A percentile compares a stretch with the other conserved stretches of the same genome.
Evolutionary conservation across 306 rosid species (phyloP).

Genomic region (Acacia melanoxylon): DNA sequence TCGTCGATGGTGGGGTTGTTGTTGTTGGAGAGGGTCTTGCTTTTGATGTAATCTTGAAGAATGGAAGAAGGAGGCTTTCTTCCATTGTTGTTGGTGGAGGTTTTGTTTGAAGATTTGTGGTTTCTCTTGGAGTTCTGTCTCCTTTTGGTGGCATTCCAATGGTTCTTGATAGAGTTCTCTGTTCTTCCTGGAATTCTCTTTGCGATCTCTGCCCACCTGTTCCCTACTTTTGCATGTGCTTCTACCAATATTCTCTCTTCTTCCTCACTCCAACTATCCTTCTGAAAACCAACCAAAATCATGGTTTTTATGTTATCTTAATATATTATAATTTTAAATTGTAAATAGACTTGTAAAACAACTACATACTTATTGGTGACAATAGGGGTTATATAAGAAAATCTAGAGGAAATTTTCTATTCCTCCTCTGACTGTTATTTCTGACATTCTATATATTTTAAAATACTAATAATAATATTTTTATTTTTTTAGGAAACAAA

Average conservation of each 20-base stretch:
- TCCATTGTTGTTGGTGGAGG: conserved; percentile 31
- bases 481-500: neutral
- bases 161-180: conserved; percentile 86
- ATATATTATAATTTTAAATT: neutral
- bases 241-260: conserved; percentile 75
- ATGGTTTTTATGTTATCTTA: neutral
- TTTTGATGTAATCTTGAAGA: conserved; percentile 74
- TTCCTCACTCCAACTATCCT: conserved; percentile 79
- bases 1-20: neutral
- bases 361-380: neutral
- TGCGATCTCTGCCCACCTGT: conserved; percentile 89
- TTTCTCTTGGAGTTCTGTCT: conserved; percentile 82
- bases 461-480: too few species aligned
- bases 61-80: conserved; percentile 61
- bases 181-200: conserved; percentile 77
- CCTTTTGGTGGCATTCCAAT: conserved; percentile 92
- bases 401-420: neutral
- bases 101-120: conserved; percentile 38
- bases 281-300: conserved; percentile 39
- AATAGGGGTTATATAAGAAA: neutral
- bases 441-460: neutral
- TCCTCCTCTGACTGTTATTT: neutral
- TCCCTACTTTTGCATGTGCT: conserved; percentile 65
- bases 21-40: conserved; percentile 13
- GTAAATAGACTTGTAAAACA: neutral